Percentiles rank a stretch among this genome's conserved stretches.
These are phyloP conservation scores for Amylocystis lapponica DNA, from an alignment of 768 basidiomycete genomes.

Conservation along the genomic window DNA sequence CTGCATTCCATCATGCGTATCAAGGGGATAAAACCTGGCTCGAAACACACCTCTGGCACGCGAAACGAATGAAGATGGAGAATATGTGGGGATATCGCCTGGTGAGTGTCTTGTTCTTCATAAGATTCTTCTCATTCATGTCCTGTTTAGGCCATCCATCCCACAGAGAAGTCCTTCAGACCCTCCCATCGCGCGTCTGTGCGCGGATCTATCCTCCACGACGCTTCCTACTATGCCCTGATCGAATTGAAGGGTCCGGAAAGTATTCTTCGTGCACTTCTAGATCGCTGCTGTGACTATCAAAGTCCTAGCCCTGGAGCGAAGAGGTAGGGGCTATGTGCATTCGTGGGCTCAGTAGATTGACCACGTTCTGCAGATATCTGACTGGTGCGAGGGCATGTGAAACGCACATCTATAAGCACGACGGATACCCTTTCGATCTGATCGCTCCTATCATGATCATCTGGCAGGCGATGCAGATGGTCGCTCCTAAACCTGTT, in stretches of 20 bases:
- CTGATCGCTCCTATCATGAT: constrained; percentile 68
- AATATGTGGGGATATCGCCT: constrained; percentile 89
- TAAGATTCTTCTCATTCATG: not conserved
- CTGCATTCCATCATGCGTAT: not conserved
- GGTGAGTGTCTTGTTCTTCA: constrained; percentile 32
- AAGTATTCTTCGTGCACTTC: constrained; percentile 40
- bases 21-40: constrained; percentile 87
- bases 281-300: constrained; percentile 59
- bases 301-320: constrained; percentile 56
- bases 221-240: constrained; percentile 78
- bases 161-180: constrained; percentile 89
- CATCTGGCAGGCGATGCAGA: constrained; percentile 56
- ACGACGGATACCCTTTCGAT: constrained; percentile 57
- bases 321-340: constrained; percentile 41
- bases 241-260: constrained; percentile 71
- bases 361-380: constrained; percentile 39
- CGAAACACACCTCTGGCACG: constrained; percentile 96
- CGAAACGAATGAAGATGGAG: constrained; percentile 94
- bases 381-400: constrained; percentile 58
- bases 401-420: constrained; percentile 63
- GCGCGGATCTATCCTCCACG: constrained; percentile 83
- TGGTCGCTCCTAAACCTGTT: not conserved
- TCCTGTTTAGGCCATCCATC: constrained; percentile 61
- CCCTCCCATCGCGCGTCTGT: constrained; percentile 86
- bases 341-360: too few relatives aligned